phyloP scores from a whole-genome alignment of 805 yeast species.

The Monosporozyma unispora region DNA sequence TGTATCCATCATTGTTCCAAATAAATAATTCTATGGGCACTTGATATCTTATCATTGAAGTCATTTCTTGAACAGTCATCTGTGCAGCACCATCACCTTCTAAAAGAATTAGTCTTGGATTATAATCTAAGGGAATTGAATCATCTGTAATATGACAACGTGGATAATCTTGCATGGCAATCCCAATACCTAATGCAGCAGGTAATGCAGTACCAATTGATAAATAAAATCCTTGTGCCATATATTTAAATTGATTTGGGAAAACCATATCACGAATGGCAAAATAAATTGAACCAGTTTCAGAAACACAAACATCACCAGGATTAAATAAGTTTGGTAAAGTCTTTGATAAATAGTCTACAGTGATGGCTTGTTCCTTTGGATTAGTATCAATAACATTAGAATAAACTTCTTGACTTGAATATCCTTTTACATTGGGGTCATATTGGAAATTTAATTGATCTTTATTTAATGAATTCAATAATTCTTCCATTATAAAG shows the following conservation, averaged over 20 bases:
- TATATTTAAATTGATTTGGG: conserved; percentile 41
- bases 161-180: conserved; percentile 54
- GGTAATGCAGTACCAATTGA: conserved; percentile 89
- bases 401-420: conserved; percentile 14
- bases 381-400: conserved; percentile 7
- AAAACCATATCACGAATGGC: conserved; percentile 60
- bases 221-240: conserved; percentile 68
- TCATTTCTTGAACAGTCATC: conserved; percentile 83
- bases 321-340: conserved; percentile 42
- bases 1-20: conserved; percentile 80
- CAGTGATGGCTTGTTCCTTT: conserved; percentile 35
- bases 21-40: conserved; percentile 63
- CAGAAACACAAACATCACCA: conserved; percentile 66
- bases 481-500: conserved; percentile 41
- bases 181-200: conserved; percentile 71
- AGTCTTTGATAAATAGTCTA: conserved; percentile 35
- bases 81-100: conserved; percentile 96
- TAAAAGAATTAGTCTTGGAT: conserved; percentile 55
- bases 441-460: conserved; percentile 18
- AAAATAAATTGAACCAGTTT: conserved; percentile 78
- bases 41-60: conserved; percentile 50
- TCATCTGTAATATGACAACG: conserved; percentile 24
- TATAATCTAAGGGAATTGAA: conserved; percentile 14
- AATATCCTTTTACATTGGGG: conserved; percentile 15
- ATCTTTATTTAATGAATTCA: conserved; percentile 29